phyloP scores from a whole-genome alignment of 345 rosid genomes.

The Eucalyptus marginata region DNA sequence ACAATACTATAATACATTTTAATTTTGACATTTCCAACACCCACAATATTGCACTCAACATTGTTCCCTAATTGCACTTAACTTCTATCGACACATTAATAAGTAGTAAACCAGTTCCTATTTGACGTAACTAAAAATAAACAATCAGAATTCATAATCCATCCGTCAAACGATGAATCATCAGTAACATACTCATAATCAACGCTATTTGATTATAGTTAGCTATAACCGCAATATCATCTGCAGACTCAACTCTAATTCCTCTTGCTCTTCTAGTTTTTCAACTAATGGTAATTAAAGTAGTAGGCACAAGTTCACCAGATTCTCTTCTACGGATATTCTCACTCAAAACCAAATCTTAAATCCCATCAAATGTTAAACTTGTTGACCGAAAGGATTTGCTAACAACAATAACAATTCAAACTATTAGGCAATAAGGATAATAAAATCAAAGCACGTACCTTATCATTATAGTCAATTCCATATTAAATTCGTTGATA shows the following conservation, averaged over 20 bases:
- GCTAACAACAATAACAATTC: background rate
- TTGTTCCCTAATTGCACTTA: background rate
- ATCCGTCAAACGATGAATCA: background rate
- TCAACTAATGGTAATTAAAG: too few relatives aligned
- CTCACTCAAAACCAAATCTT: background rate
- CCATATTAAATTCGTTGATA: background rate
- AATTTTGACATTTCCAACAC: background rate
- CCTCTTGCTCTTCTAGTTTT: background rate
- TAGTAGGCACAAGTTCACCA: background rate
- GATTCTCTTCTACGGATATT: fast-evolving
- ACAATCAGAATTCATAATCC: background rate
- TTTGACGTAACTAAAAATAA: background rate
- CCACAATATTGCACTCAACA: too few relatives aligned
- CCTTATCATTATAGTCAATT: background rate
- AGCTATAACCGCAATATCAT: background rate
- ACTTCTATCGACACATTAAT: background rate
- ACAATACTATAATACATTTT: background rate
- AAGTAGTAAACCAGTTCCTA: background rate
- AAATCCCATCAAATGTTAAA: background rate
- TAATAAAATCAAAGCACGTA: background rate
- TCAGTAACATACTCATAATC: background rate
- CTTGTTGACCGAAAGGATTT: background rate
- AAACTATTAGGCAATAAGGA: too few relatives aligned
- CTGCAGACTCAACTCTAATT: background rate
- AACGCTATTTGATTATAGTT: too few relatives aligned